Base-by-base conservation (phyloP, 2,329 filamentous ascomycete genomes). In the Cordyceps cicadae region DNA sequence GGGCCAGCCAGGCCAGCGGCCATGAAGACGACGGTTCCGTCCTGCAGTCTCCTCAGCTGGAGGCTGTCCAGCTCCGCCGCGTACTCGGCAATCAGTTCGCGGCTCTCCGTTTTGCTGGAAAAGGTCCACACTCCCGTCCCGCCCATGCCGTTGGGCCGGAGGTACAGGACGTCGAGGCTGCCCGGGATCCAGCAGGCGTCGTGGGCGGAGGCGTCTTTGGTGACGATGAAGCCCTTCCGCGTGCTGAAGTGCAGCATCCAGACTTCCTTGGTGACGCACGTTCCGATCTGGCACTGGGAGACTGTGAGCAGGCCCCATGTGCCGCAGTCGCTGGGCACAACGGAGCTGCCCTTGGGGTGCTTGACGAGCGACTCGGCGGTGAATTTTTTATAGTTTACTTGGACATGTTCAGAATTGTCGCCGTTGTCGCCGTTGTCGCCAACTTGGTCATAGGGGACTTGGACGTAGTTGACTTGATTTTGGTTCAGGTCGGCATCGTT, bases 251-350 rank as follows among this genome's bases (percentile, higher is more conserved):
- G 60, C 60, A 76, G 66, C 21, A 76, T 62, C 12, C 70, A 67
- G 49, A 75, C 65, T 59, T 75, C 70, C 19, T 70, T 71, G 3
- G 62, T 57, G 17, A 67, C 70, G 49, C 63, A 67, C 15, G 67
- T 66, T 39, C 65, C 68, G 54, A 76, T 70, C 34, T 68, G 66
- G 62, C 78, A 71, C 29, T 70, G 71, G 6, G 73, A 71, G 51
- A 78, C 66, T 19, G 74, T 75, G 65, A 74, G 75, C 46, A 80
- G 66, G 8, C 75, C 70, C 14, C 74, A 71, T 5, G 75, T 70
- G 59, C 77, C 75, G 60, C 73, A 72, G 24, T 72, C 67, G 59
- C 74, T 76, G 9, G 75, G 74, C 7, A 79, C 69, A 1, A 72
- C 74, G n/a, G 69, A 62, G 24, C 67, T 66, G 37, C 70, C 67